A percentile compares a stretch with the other conserved stretches of the same genome.
Evolutionary conservation across 306 rosid species (phyloP).

Genomic region (Vicia villosa): DNA sequence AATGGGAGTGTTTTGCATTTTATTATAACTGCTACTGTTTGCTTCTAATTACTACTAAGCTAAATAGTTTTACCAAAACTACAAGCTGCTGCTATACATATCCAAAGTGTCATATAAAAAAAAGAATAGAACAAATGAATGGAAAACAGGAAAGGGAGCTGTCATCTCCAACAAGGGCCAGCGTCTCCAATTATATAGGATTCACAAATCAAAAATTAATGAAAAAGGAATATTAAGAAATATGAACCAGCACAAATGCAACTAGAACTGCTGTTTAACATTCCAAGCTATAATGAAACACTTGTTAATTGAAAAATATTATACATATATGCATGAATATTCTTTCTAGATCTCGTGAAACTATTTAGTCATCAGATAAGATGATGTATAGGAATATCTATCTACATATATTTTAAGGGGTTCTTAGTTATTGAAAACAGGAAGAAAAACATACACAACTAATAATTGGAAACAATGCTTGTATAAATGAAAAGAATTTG

Average conservation of each 20-base stretch:
- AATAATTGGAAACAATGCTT: neutral
- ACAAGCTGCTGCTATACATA: too few relatives aligned
- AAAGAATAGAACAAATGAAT: too few relatives aligned
- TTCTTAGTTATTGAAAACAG: neutral
- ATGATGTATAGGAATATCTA: neutral
- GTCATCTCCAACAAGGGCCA: too few relatives aligned
- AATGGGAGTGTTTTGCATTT: too few relatives aligned
- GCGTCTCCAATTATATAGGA: too few relatives aligned
- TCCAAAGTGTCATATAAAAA: too few relatives aligned
- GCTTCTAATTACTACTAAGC: too few relatives aligned
- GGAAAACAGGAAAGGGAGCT: too few relatives aligned
- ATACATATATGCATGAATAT: neutral
- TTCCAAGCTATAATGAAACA: constrained; percentile 4
- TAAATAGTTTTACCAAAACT: too few relatives aligned
- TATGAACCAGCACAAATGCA: constrained; percentile 1
- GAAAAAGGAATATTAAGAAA: neutral
- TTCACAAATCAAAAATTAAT: too few relatives aligned
- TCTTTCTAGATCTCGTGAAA: constrained; percentile 9
- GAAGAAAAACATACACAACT: neutral
- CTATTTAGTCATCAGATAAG: neutral
- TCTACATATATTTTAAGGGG: neutral
- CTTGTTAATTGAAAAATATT: neutral
- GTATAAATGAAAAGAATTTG: too few relatives aligned
- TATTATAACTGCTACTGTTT: too few relatives aligned
- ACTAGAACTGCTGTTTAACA: constrained; percentile 21